These are phyloP conservation scores for Ophiostoma piceae DNA, from an alignment of 2,329 filamentous ascomycete genomes.

Conservation along the genomic window DNA sequence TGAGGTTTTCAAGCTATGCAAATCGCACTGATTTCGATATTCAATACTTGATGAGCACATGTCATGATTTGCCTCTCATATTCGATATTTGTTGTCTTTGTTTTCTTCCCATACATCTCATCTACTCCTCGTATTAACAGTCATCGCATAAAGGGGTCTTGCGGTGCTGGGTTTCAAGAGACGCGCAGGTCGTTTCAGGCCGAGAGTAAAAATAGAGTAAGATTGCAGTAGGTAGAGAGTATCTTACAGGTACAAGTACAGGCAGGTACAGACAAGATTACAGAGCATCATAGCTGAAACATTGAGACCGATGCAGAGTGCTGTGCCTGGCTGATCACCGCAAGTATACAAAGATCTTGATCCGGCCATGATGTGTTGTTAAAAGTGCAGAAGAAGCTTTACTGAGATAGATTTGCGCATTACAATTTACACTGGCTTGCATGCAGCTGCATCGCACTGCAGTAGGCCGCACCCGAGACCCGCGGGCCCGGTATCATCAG, in stretches of 20 bases:
- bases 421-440: too few relatives aligned
- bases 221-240: not conserved
- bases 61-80: not conserved
- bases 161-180: constrained; percentile 21
- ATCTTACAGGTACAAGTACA: not conserved
- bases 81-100: too few relatives aligned
- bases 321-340: not conserved
- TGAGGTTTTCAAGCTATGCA: not conserved
- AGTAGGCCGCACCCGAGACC: not conserved
- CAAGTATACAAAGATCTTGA: not conserved
- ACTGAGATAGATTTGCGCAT: not conserved
- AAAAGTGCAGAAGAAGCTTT: too few relatives aligned
- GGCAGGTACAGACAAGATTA: too few relatives aligned
- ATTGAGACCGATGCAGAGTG: not conserved
- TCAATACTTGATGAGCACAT: not conserved
- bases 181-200: constrained; percentile 21
- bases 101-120: too few relatives aligned
- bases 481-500: not conserved
- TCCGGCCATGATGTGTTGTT: not conserved
- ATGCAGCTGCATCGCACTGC: not conserved
- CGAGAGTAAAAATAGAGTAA: not conserved
- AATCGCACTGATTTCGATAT: not conserved
- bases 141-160: constrained; percentile 1
- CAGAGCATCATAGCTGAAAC: not conserved
- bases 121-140: too few relatives aligned